Conservation (phyloP, 169 alveolate genomes). For the Plasmodium fragile region DNA sequence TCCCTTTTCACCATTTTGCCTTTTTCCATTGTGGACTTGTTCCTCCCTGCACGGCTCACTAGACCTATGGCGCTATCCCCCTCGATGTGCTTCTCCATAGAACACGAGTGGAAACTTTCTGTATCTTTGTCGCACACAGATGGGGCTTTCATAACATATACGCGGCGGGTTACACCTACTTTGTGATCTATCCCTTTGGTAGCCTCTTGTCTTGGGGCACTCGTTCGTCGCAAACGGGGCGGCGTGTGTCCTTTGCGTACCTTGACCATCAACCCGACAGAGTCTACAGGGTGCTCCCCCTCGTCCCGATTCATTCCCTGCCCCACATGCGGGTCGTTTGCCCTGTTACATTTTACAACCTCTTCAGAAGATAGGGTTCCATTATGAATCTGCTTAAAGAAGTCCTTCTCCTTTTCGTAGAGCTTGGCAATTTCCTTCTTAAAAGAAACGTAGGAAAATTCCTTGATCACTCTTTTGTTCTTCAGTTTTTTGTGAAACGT, state of each 20-base stretch:
- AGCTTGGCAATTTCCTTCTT: slow-evolving; percentile 41
- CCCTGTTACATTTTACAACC: background rate
- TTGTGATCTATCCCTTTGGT: background rate
- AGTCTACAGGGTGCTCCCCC: background rate
- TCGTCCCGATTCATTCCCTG: background rate
- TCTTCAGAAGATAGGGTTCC: background rate
- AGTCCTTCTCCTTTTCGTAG: slow-evolving; percentile 63
- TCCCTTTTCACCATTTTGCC: background rate
- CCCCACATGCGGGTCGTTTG: background rate
- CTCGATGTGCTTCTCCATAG: background rate
- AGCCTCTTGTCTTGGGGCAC: background rate
- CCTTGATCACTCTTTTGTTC: background rate
- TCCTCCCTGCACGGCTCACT: background rate
- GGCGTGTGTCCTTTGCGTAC: background rate
- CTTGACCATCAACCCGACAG: background rate
- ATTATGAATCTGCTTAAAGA: slow-evolving; percentile 34
- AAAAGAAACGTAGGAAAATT: slow-evolving; percentile 48
- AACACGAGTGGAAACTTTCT: slow-evolving; percentile 1
- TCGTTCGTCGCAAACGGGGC: background rate
- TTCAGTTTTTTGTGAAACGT: slow-evolving; percentile 9
- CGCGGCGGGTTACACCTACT: background rate
- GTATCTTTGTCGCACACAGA: background rate
- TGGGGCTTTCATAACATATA: background rate
- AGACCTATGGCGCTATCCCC: background rate
- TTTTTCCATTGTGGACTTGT: background rate